Percentiles rank a stretch among this genome's conserved stretches.
Evolutionary conservation across 148 eudicot genomes (phyloP).

Genomic region (Polygonum aviculare): DNA sequence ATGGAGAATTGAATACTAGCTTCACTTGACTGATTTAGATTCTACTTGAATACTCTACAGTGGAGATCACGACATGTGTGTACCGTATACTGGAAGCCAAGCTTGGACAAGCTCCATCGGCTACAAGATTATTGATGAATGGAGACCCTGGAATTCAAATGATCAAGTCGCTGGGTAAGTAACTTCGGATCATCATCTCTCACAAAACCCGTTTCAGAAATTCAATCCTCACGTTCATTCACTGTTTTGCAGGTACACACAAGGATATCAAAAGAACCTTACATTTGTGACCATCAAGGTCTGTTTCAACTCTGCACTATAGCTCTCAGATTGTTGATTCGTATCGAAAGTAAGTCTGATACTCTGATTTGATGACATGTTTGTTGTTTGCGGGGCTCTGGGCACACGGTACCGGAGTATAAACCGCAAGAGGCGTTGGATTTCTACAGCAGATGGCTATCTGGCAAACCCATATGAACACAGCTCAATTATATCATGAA

Average conservation of each 20-base stretch:
- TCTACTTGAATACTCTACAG: slow-evolving; percentile 25
- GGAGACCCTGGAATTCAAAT: slow-evolving; percentile 77
- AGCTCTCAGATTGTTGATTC: not conserved
- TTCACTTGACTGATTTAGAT: not conserved
- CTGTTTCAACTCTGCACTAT: slow-evolving; percentile 9
- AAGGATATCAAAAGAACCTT: slow-evolving; percentile 73
- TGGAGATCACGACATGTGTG: slow-evolving; percentile 98
- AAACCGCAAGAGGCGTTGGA: slow-evolving; percentile 63
- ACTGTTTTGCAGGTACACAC: slow-evolving; percentile 44
- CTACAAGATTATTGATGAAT: slow-evolving; percentile 62
- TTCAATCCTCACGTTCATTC: not conserved
- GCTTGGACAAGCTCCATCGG: slow-evolving; percentile 96
- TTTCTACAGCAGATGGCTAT: slow-evolving; percentile 49
- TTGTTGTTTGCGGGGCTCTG: slow-evolving; percentile 44
- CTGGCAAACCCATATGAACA: slow-evolving; percentile 32
- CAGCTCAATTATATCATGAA: not conserved
- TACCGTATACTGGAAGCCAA: slow-evolving; percentile 85
- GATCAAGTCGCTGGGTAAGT: slow-evolving; percentile 79
- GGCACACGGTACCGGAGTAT: slow-evolving; percentile 85
- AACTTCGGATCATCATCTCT: not conserved
- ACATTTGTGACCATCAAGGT: slow-evolving; percentile 88
- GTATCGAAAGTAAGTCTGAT: not conserved
- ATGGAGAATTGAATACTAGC: not conserved
- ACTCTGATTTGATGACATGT: not conserved
- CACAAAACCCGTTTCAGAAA: not conserved